Evolutionary conservation across 495 filamentous ascomycete species (phyloP), one percentile per base, ranked within the genome.

Genomic region (Xylaria flabelliformis): DNA sequence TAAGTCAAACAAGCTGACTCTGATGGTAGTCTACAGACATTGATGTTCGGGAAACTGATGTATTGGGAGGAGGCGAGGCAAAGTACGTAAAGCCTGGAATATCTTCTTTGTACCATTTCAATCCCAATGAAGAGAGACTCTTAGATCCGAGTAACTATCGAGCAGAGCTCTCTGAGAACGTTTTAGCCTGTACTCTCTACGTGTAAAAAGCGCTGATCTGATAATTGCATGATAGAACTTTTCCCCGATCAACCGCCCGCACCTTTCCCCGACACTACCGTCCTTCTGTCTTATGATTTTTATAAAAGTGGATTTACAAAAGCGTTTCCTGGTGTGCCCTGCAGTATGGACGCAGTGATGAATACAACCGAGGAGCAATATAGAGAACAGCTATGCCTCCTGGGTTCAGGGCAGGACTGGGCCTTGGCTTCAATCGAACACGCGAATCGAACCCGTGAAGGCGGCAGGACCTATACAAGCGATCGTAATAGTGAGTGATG

Each of bases 251-350:
- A 46, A n/a, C 44, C 10, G 7, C 32, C 46, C 15, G 32, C 36
- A 55, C 68, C 68, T n/a, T 0, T 0, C 4, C 58, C 32, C 3
- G 8, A 42, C 34, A 12, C 58, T 21, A 32, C 10, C 21, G 56
- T 70, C 34, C 68, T 70, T 59, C 53, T 70, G 2, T 70, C 68
- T 0, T 21, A 53, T 13, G 8, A 7, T 8, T 53, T 64, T 5
- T 53, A 24, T 17, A 70, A 59, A 10, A 2, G 9, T 34, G 10
- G 34, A 9, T 70, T 59, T 19, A 4, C 15, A n/a, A 2, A 32
- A 24, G 0, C 3, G 4, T 9, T 12, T 12, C 39, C 21, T 17
- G 1, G 12, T 4, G 0, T 0, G 7, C 68, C 44, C n/a, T 70
- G 55, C 34, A 19, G 21, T 39, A 36, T 62, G 42, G 66, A 69